A percentile compares a stretch with the other conserved stretches of the same genome.
Conservation (phyloP, 2,329 filamentous ascomycete species). For the Dactylonectria macrodidyma region DNA sequence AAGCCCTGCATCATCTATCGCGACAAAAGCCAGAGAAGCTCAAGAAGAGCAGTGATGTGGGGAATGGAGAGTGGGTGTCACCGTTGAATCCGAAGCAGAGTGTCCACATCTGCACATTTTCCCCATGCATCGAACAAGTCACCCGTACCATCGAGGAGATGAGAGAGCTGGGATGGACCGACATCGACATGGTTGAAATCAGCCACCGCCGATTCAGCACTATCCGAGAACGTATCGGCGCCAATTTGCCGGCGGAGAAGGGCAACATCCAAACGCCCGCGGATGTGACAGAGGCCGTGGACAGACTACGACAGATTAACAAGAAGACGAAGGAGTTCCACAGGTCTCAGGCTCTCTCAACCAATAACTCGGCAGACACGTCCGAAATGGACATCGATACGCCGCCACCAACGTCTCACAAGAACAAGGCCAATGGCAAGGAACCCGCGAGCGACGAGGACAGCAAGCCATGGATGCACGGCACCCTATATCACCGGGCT, state of each 20-base stretch:
- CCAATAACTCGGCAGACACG: constrained; percentile 43
- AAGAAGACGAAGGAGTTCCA: constrained; percentile 77
- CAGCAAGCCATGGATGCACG: constrained; percentile 78
- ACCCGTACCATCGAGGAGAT: constrained; percentile 86
- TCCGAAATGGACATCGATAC: constrained; percentile 61
- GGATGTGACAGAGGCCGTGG: constrained; percentile 84
- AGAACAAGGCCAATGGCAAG: constrained; percentile 46
- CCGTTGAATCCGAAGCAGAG: constrained; percentile 80
- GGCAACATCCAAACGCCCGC: constrained; percentile 79
- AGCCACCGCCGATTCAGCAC: constrained; percentile 85
- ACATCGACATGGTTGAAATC: constrained; percentile 95
- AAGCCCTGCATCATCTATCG: constrained; percentile 82
- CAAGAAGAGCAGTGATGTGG: constrained; percentile 41
- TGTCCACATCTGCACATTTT: constrained; percentile 92
- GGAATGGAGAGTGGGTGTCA: constrained; percentile 62
- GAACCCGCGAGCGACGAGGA: constrained; percentile 44
- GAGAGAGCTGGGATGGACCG: constrained; percentile 87
- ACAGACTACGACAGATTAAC: constrained; percentile 81
- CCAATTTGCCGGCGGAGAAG: constrained; percentile 75
- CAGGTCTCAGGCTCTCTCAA: constrained; percentile 49
- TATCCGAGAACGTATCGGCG: constrained; percentile 83
- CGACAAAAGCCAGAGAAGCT: constrained; percentile 57
- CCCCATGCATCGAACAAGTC: constrained; percentile 97
- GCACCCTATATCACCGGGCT: constrained; percentile 82
- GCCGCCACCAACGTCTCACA: constrained; percentile 45